A percentile compares a stretch with the other conserved stretches of the same genome.
Conservation (phyloP, 2,329 filamentous ascomycete species). For the Microcyclosporella mali region DNA sequence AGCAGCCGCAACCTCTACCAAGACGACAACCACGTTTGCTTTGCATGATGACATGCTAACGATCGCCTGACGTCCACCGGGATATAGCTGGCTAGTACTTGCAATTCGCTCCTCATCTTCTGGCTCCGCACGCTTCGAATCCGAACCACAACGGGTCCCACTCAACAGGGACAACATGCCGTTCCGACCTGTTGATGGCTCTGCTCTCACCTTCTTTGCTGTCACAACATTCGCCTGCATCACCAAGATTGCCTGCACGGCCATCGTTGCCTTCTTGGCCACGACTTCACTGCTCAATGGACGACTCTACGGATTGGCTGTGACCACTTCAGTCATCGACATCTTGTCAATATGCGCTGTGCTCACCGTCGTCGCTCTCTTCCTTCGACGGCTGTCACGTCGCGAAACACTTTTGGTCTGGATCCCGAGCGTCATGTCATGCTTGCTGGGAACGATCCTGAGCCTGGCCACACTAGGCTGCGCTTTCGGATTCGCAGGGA, state of each 20-base stretch:
- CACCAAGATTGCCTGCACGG: slow-evolving; percentile 16
- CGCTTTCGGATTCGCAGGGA: slow-evolving; percentile 1
- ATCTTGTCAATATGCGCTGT: slow-evolving; percentile 18
- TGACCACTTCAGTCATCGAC: slow-evolving; percentile 19
- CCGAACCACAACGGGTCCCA: background rate
- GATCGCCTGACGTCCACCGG: slow-evolving; percentile 2
- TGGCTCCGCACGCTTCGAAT: background rate
- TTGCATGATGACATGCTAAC: slow-evolving; percentile 11
- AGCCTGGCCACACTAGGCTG: slow-evolving; percentile 10
- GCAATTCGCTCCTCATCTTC: slow-evolving; percentile 6
- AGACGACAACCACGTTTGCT: slow-evolving; percentile 2
- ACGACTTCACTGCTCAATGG: slow-evolving; percentile 7
- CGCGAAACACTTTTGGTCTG: slow-evolving; percentile 10
- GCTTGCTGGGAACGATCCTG: slow-evolving; percentile 13
- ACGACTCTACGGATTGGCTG: slow-evolving; percentile 12
- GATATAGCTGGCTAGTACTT: slow-evolving; percentile 4
- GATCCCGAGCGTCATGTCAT: slow-evolving; percentile 8
- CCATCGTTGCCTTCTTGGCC: slow-evolving; percentile 17
- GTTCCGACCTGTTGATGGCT: slow-evolving; percentile 13
- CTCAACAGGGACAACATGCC: slow-evolving; percentile 12
- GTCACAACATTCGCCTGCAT: slow-evolving; percentile 13
- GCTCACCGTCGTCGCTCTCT: slow-evolving; percentile 11
- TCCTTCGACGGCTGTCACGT: slow-evolving; percentile 13
- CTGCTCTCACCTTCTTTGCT: slow-evolving; percentile 11
- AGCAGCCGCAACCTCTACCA: slow-evolving; percentile 14